Evolutionary conservation across 345 rosid species (phyloP).

Genomic region (Turritis glabra): DNA sequence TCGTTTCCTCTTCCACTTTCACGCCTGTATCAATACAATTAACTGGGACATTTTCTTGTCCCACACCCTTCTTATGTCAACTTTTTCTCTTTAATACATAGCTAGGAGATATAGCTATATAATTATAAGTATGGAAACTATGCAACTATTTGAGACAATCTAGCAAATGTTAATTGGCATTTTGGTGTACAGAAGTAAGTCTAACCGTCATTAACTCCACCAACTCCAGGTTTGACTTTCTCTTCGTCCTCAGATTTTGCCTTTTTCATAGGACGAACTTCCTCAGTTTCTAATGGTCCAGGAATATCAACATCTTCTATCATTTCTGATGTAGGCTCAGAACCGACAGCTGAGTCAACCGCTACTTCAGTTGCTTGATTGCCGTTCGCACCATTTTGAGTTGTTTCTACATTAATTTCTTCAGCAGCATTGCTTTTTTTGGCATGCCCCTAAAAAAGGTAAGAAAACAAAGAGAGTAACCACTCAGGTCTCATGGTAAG

Average conservation of each 20-base stretch:
- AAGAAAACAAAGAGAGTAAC: neutral
- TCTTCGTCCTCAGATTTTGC: constrained; percentile 53
- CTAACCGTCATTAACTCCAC: constrained; percentile 49
- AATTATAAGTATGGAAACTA: neutral
- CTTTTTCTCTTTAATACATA: neutral
- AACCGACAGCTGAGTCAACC: constrained; percentile 33
- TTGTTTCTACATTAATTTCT: constrained; percentile 42
- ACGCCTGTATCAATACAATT: constrained; percentile 43
- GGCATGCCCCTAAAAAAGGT: constrained; percentile 45
- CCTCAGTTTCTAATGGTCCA: constrained; percentile 44
- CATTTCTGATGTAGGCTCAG: constrained; percentile 39
- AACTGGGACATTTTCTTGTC: neutral
- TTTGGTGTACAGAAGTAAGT: neutral
- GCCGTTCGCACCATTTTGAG: constrained; percentile 7
- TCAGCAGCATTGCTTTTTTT: constrained; percentile 49
- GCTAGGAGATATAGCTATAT: neutral
- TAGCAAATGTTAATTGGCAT: neutral
- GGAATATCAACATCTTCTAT: constrained; percentile 37
- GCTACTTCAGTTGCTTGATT: constrained; percentile 34
- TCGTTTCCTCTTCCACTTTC: constrained; percentile 30
- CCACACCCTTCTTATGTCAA: neutral
- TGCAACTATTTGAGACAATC: neutral
- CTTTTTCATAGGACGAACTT: constrained; percentile 66
- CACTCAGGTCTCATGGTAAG: neutral
- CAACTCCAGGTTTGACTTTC: constrained; percentile 19